Base-by-base conservation (phyloP, 2,329 filamentous ascomycete species). In the Fusarium proliferatum region DNA sequence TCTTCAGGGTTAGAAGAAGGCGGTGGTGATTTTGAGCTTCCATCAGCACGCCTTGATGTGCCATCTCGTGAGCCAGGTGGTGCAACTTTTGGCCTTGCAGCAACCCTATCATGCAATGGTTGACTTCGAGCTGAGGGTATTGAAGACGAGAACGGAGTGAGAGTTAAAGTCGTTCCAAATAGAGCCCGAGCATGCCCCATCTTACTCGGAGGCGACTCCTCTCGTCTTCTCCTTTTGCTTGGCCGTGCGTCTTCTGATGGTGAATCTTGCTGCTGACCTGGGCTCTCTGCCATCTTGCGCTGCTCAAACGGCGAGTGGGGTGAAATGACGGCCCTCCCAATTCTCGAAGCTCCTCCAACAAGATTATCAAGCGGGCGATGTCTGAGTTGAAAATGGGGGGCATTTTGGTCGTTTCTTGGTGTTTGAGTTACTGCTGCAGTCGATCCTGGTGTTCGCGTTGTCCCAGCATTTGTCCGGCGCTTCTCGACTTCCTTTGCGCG, bases 401-500 rank as follows among this genome's bases (percentile, higher is more conserved):
- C 75, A 66, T 68, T 60, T 23, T 67, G 69, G n/a, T 77, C 71
- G 38, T 71, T 78, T 76, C 67, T 62, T 33, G 64, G 60, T 8
- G 71, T 67, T 13, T 67, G 63, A 23, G 49, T 73, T 77, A 70
- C 69, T 75, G 70, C 67, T 28, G 52, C 61, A 55, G 67, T 75
- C 57, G 76, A 76, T 36, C 64, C 61, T 9, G 75, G 73, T 19
- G 74, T 77, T 59, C 84, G 83, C n/a, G 82, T 81, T n/a, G 82
- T 81, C 19, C 84, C 83, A 60, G 83, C 84, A 64, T 84, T 84
- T 10, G 83, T 82, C 52, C 88, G 84, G 21, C 87, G 81, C 69
- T 85, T 82, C 62, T 85, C 86, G 45, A 85, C 88, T 64, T 91
- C 87, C 75, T 88, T 91, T 15, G 85, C 84, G 64, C 89, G 89